phyloP scores from a whole-genome alignment of 495 filamentous ascomycete genomes.

The Penicillium lagena region DNA sequence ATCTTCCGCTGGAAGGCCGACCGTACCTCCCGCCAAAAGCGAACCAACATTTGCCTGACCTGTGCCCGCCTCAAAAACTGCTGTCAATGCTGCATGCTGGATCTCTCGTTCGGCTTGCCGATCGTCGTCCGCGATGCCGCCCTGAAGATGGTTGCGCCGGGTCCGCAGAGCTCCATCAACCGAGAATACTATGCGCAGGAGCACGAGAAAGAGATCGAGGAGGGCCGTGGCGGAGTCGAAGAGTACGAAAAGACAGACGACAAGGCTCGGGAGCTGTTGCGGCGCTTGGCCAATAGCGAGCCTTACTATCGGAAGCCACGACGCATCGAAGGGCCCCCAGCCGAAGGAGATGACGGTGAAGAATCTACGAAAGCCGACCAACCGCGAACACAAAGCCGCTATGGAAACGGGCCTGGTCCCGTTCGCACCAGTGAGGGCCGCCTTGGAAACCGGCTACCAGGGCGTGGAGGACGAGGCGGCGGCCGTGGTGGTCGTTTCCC shows the following conservation, averaged over 20 bases:
- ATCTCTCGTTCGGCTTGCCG: conserved; percentile 89
- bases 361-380: conserved; percentile 13
- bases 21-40: conserved; percentile 78
- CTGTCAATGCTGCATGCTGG: conserved; percentile 98
- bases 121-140: conserved; percentile 95
- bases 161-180: conserved; percentile 85
- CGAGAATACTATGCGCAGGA: conserved; percentile 96
- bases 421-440: conserved; percentile 58
- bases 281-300: conserved; percentile 81
- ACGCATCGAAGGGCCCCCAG: conserved; percentile 48
- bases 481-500: conserved; percentile 61
- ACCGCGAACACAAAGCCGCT: conserved; percentile 30
- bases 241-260: conserved; percentile 97
- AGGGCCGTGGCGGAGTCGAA: conserved; percentile 69
- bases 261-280: conserved; percentile 82
- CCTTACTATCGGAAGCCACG: conserved; percentile 88
- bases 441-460: conserved; percentile 28
- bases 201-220: conserved; percentile 90
- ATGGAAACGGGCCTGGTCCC: conserved; percentile 48
- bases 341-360: conserved; percentile 31
- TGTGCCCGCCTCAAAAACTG: conserved; percentile 94
- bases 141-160: conserved; percentile 91
- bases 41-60: conserved; percentile 89
- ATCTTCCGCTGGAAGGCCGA: conserved; percentile 93
- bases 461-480: conserved; percentile 34